Conservation (phyloP, 352 stramenopile species). For the Phytophthora agathidicida region DNA sequence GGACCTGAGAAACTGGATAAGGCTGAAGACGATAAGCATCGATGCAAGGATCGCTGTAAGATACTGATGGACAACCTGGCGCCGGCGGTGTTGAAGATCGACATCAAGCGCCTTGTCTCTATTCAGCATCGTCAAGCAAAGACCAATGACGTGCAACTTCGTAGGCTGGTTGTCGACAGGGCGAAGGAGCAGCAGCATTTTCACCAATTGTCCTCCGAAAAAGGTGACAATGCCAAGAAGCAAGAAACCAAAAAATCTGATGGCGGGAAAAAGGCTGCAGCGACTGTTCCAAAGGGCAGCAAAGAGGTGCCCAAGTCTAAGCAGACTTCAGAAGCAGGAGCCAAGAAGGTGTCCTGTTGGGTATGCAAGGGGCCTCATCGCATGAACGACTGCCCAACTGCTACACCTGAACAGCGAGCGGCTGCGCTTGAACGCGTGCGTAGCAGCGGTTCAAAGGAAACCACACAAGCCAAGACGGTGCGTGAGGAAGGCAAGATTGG, state of each 20-base stretch:
- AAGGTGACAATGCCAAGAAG: background rate
- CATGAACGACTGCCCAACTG: background rate
- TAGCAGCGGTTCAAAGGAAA: background rate
- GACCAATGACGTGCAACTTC: background rate
- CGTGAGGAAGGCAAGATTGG: background rate
- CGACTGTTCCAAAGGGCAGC: background rate
- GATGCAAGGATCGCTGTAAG: background rate
- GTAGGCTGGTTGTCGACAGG: background rate
- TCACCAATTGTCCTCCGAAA: background rate
- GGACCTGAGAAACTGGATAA: background rate
- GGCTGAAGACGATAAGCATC: background rate
- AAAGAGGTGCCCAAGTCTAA: background rate
- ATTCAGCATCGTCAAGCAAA: background rate
- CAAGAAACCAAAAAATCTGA: background rate
- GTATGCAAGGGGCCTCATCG: background rate
- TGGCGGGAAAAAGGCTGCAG: background rate
- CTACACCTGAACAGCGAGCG: background rate
- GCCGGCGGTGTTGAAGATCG: background rate
- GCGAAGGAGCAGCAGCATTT: background rate
- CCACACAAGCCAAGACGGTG: background rate
- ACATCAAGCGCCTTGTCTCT: background rate
- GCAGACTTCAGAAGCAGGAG: background rate
- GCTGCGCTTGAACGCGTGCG: background rate
- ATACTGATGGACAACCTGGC: background rate
- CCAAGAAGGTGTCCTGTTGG: background rate